A percentile compares a stretch with the other conserved stretches of the same genome.
phyloP scores from a whole-genome alignment of 1,284 basidiomycete genomes.

The Ceratobasidium theobromae region DNA sequence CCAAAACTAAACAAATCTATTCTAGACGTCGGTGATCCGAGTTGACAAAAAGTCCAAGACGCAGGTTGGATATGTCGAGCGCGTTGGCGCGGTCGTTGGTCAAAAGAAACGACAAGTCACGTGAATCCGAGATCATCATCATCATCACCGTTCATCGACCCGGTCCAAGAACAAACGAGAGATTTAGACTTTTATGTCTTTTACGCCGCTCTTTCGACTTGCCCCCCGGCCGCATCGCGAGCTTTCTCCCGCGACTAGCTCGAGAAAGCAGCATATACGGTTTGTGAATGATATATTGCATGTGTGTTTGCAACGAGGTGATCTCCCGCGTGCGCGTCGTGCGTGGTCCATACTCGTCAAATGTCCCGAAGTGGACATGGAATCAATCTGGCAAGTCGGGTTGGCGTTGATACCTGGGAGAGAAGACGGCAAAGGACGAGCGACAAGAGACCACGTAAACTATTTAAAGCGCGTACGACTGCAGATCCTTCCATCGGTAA shows the following conservation, averaged over 20 bases:
- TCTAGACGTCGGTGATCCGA: too few species aligned
- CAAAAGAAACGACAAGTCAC: neutral
- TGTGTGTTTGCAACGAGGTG: constrained; percentile 67
- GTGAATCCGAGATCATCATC: neutral
- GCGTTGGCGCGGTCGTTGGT: neutral
- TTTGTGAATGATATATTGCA: constrained; percentile 74
- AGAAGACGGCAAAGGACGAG: constrained; percentile 26
- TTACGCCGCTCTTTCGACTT: constrained; percentile 20
- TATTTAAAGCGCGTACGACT: constrained; percentile 70
- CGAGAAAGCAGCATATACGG: constrained; percentile 68
- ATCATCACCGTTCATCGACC: neutral
- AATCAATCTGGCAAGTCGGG: constrained; percentile 70
- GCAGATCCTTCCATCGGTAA: constrained; percentile 62
- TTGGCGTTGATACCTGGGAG: constrained; percentile 56
- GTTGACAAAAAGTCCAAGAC: too few species aligned
- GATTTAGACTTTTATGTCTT: constrained; percentile 5
- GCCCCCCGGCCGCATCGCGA: constrained; percentile 22
- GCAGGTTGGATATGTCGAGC: neutral
- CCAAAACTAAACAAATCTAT: neutral
- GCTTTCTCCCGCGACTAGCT: constrained; percentile 31
- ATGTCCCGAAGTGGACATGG: constrained; percentile 82
- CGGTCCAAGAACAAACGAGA: neutral
- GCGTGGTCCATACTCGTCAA: constrained; percentile 81
- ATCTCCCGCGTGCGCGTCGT: constrained; percentile 63
- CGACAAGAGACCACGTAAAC: constrained; percentile 46